phyloP scores from a whole-genome alignment of 768 basidiomycete species.

The Lyophyllum decastes region DNA sequence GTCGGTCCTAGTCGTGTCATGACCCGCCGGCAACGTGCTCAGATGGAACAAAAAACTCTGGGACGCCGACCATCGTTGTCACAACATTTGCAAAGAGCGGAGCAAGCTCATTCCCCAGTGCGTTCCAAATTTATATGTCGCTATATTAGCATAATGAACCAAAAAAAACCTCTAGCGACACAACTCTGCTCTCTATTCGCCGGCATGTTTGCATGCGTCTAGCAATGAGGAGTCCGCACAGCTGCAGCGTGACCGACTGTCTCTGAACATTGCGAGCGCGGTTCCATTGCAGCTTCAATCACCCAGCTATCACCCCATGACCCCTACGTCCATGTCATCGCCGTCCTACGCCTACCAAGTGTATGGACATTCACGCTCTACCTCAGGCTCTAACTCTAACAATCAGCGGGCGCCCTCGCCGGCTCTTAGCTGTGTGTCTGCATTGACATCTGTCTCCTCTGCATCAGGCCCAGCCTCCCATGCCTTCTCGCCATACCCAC shows the following conservation, averaged over 20 bases:
- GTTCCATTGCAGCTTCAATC: conserved; percentile 32
- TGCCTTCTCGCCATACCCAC: conserved; percentile 17
- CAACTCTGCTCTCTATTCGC: conserved; percentile 32
- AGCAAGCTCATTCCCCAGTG: conserved; percentile 17
- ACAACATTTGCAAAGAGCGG: conserved; percentile 17
- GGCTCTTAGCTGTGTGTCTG: conserved; percentile 56
- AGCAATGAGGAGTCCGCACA: conserved; percentile 31
- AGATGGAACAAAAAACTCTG: conserved; percentile 27
- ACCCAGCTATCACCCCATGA: conserved; percentile 46
- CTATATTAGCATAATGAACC: background rate
- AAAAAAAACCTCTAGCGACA: conserved; percentile 18
- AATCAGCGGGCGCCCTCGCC: conserved; percentile 63
- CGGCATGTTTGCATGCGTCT: conserved; percentile 42
- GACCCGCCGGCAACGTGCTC: conserved; percentile 44
- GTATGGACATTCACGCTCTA: conserved; percentile 48
- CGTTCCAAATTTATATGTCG: background rate
- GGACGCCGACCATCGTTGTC: conserved; percentile 23
- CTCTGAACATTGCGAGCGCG: conserved; percentile 28
- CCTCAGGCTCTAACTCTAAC: conserved; percentile 36
- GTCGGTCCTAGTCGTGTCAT: conserved; percentile 52
- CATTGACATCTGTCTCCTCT: conserved; percentile 53
- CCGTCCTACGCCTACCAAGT: conserved; percentile 43
- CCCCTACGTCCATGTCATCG: conserved; percentile 44
- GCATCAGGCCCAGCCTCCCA: conserved; percentile 20
- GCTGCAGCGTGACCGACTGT: conserved; percentile 32